Evolutionary conservation across 2,329 filamentous ascomycete genomes (phyloP).

Genomic region (Hymenoscyphus occultus): DNA sequence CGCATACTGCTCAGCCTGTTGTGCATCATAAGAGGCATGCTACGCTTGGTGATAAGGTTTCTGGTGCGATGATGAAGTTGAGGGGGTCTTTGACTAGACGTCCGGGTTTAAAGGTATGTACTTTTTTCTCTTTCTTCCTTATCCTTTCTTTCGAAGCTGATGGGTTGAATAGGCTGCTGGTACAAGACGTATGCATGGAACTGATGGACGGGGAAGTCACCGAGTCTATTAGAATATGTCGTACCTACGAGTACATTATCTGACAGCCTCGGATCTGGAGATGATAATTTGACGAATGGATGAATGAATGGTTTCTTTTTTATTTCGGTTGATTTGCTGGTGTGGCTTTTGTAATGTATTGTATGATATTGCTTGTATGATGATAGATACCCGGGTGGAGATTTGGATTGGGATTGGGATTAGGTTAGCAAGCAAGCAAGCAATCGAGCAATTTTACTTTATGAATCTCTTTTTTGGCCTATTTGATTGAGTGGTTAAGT

Average conservation of each 20-base stretch:
- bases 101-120: conserved; percentile 66
- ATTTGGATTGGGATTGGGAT: too few species aligned
- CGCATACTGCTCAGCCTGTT: conserved; percentile 39
- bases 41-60: conserved; percentile 72
- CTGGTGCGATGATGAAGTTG: conserved; percentile 70
- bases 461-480: too few species aligned
- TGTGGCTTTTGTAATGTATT: neutral
- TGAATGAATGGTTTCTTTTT: too few species aligned
- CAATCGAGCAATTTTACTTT: neutral
- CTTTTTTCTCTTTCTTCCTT: conserved; percentile 21
- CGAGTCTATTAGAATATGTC: conserved; percentile 26
- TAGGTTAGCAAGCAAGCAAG: neutral
- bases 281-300: neutral
- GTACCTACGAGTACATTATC: neutral
- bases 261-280: neutral
- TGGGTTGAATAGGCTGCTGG: conserved; percentile 59
- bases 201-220: conserved; percentile 61
- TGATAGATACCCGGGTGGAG: neutral
- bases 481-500: too few species aligned
- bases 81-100: conserved; percentile 66
- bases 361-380: neutral
- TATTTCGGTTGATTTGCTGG: too few species aligned
- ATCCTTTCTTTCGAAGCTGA: neutral
- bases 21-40: conserved; percentile 67
- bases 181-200: conserved; percentile 70